Evolutionary conservation across 108 stramenopile species (phyloP), one percentile per base, ranked within the genome.

Genomic region (Skeletonema grethae): DNA sequence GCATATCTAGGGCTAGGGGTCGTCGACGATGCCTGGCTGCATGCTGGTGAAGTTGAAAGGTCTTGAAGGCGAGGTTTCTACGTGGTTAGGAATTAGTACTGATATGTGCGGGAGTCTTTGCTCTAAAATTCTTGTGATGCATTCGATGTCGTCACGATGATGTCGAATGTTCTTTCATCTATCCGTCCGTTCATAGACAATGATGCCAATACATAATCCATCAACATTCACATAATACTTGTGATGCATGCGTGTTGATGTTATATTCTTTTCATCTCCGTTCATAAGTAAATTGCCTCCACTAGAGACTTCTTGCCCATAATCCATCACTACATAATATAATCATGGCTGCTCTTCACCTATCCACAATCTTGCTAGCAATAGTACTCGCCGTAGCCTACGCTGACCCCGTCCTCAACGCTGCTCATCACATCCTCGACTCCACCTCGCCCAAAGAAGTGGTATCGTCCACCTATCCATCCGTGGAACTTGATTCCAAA

Each of bases 401-500:
- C 22, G 50, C 8, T 8, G 50, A 53, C 22, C 22, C 22, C 22
- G 22, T 22, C 22, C 15, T 22, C 50, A 8, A 22, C 22, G 7
- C 50, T 9, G 22, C 50, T 22, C 50, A 22, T 9, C 7, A 22
- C 22, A 2, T 53, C 9, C 50, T 53, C 1, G 9, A 53, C 1
- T 53, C 50, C 7, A 63, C 63, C 24, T 22, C 63, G 4, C 63
- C 63, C 36, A 9, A 63, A 38, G 63, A 32, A 24, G 63, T 73
- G 41, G 55, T 73, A 7, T 65, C 64, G 0, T 16, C 72, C n/a
- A 30, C 46, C 24, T 73, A 57, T 31, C 72, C 72, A 13, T 39
- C 63, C 24, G 2, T 7, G 2, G 64, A 73, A 65, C 57, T 73
- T 25, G 56, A 65, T 45, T 64, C 43, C 0, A 10, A 32, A 24